A percentile compares a stretch with the other conserved stretches of the same genome.
Evolutionary conservation across 805 yeast species (phyloP).

Genomic region (Candida odintsovae): DNA sequence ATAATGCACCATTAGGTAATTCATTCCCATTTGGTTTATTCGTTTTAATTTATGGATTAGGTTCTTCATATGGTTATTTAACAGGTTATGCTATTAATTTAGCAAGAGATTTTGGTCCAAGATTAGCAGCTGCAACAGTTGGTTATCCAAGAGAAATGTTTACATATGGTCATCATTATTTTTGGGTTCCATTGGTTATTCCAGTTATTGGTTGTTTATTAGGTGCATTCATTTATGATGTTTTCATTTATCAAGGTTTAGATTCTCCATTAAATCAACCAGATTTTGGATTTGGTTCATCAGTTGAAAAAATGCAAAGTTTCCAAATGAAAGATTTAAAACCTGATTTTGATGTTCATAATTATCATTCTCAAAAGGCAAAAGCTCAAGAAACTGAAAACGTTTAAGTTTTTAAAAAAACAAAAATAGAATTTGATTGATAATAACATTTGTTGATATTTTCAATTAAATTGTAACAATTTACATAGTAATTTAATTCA

Average conservation of each 20-base stretch:
- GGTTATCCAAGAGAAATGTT: conserved; percentile 41
- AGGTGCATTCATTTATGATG: conserved; percentile 48
- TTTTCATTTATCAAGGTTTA: conserved; percentile 44
- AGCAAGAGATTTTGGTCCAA: conserved; percentile 52
- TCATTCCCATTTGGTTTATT: conserved; percentile 43
- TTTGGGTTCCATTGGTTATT: conserved; percentile 50
- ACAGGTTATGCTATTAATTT: conserved; percentile 52
- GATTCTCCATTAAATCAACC: conserved; percentile 49
- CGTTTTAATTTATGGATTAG: conserved; percentile 38
- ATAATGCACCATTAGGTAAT: conserved; percentile 39
- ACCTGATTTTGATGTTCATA: conserved; percentile 17
- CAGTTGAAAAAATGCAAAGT: conserved; percentile 10
- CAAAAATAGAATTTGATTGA: too few species aligned
- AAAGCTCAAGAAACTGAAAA: not conserved
- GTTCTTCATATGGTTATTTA: conserved; percentile 43
- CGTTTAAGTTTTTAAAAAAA: too few species aligned
- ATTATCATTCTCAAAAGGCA: not conserved
- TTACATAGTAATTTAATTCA: not conserved
- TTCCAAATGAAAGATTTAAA: conserved; percentile 19
- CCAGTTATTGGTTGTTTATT: conserved; percentile 41
- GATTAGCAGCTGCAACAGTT: conserved; percentile 40
- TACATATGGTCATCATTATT: conserved; percentile 36
- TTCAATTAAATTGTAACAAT: too few species aligned
- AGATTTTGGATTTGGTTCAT: conserved; percentile 19
- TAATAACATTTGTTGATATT: too few species aligned